Evolutionary conservation across 1,139 yeast species (phyloP), one percentile per base, ranked within the genome.

Genomic region (Debaryomycetaceae sp.): DNA sequence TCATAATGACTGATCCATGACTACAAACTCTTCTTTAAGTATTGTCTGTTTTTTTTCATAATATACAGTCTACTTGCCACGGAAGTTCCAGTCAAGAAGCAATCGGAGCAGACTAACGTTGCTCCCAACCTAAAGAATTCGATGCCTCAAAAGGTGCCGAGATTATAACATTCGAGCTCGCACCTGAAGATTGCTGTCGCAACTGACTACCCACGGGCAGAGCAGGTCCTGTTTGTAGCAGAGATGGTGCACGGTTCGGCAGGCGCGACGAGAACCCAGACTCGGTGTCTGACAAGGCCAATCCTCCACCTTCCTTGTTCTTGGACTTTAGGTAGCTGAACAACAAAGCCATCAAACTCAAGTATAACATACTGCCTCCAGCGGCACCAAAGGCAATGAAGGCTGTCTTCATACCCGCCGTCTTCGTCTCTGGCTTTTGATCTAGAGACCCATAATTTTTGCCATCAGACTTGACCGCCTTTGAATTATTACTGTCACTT

Each of bases 371-470:
- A 33, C 77, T 71, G 31, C 87, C 90, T 16, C 70, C 68, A 15
- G 77, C 72, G n/a, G 81, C 72, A 32, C 86, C 86, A 28, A 77
- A 58, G 16, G 78, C 65, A 21, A 77, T 59, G 22, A 79, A 81
- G 13, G 74, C 68, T 12, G 15, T 22, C 16, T 6, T 27, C 26
- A 74, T 58, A 33, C 60, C 62, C 15, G 64, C 68, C 28, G 57
- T 59, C 34, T 49, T 33, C 4, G 49, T 38, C 2, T 32, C 32
- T 13, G 39, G 29, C 15, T 45, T 33, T 21, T 44, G 45, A 8
- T 40, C 22, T 4, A 29, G 32, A 8, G 36, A 30, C 4, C 52
- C 45, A 36, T 63, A 73, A n/a, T n/a, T n/a, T n/a, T n/a, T n/a
- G n/a, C n/a, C n/a, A n/a, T n/a, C n/a, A n/a, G n/a, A n/a, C n/a